phyloP scores from a whole-genome alignment of 257 asterid genomes.

The Asclepias syriaca region DNA sequence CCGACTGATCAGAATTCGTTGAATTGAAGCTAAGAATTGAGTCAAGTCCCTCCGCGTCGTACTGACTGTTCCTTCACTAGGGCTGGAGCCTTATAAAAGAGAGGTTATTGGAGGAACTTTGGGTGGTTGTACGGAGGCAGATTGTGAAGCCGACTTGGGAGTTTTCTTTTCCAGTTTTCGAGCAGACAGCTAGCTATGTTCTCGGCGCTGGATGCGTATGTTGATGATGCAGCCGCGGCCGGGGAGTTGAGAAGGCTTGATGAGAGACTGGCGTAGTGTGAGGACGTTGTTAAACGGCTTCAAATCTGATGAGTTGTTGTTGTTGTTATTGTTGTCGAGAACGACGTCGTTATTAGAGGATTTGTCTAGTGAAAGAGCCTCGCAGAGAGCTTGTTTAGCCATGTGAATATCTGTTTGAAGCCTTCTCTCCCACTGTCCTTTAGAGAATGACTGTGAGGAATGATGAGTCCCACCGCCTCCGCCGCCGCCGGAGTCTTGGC shows the following conservation, averaged over 20 bases:
- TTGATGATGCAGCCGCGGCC: constrained; percentile 8
- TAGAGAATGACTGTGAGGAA: constrained; percentile 33
- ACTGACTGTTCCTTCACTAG: constrained; percentile 53
- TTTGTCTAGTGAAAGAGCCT: constrained; percentile 66
- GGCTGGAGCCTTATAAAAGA: constrained; percentile 36
- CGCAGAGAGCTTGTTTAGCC: constrained; percentile 80
- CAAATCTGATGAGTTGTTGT: constrained; percentile 3
- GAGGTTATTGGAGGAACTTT: constrained; percentile 22
- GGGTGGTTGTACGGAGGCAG: constrained; percentile 23
- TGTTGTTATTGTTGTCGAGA: background rate
- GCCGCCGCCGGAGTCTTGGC: constrained; percentile 14
- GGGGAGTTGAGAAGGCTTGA: background rate
- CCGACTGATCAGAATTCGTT: constrained; percentile 36
- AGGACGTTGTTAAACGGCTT: constrained; percentile 5
- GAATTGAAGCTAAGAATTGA: constrained; percentile 43
- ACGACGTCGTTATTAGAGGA: background rate
- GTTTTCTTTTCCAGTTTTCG: constrained; percentile 61
- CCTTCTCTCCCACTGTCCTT: constrained; percentile 91
- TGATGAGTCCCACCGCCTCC: background rate
- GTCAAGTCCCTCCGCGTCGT: constrained; percentile 22
- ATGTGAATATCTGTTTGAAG: constrained; percentile 84
- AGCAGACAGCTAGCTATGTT: constrained; percentile 80
- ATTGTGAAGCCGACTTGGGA: constrained; percentile 20
- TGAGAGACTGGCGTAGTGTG: background rate
- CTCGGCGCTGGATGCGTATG: constrained; percentile 68